Evolutionary conservation across 2,329 filamentous ascomycete species (phyloP), one percentile per base, ranked within the genome.

Genomic region (Aspergillus brasiliensis): DNA sequence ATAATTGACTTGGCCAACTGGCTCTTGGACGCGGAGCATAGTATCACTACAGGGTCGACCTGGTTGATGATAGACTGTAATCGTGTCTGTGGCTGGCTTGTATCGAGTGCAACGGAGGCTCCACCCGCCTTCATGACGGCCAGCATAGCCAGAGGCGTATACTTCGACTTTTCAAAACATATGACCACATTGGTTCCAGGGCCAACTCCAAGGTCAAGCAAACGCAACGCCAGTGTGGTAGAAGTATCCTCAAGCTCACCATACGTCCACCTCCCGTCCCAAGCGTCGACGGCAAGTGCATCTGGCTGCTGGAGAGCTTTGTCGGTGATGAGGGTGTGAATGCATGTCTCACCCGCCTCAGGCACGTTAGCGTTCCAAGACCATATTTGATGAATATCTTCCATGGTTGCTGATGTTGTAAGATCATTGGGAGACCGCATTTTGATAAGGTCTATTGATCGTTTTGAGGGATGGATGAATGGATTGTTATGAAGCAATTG

Each of bases 101-200:
- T 42, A 42, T 59, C 42, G 2, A 59, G 5, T 5, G 51, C 21
- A n/a, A 51, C 42, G 13, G 23, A 49, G 2, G 46, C 57, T 19
- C 17, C 51, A 2, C 57, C 57, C 11, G 57, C 51, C 28, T 59
- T 59, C 38, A 59, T 47, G 19, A 59, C 31, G 13, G 27, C 51
- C 13, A 59, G 49, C 19, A 55, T 51, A 5, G 57, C 57, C 8
- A 58, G 17, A 3, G 34, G 15, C 17, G 17, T 51, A 48, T 49
- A 58, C 23, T 8, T 17, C n/a, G 56, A 58, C 11, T 58, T 58
- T 5, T 38, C 25, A 23, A 58, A 58, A 25, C 37, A 44, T 5
- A 54, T 19, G 3, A 37, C 8, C 2, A 54, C 25, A 5, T 27
- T 10, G 11, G 40, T 40, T 17, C 23, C 23, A 21, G 4, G 25